phyloP scores from a whole-genome alignment of 1,284 basidiomycete genomes.

The Ganoderma meredithae region DNA sequence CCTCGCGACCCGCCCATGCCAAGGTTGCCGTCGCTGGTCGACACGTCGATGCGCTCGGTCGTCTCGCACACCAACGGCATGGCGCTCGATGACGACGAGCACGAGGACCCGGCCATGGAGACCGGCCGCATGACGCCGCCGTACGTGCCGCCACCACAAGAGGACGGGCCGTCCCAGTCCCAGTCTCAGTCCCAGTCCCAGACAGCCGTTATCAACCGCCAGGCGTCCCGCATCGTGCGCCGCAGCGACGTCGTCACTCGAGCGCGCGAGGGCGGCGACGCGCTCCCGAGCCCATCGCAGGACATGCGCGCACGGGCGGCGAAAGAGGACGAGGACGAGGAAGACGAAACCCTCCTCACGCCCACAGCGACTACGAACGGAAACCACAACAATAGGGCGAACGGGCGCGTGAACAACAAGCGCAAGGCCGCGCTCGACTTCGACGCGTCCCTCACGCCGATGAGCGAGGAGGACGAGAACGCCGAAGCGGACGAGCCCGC shows the following conservation, averaged over 20 bases:
- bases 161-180: conserved; percentile 14
- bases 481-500: conserved; percentile 1
- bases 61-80: conserved; percentile 24
- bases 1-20: conserved; percentile 27
- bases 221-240: conserved; percentile 51
- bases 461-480: conserved; percentile 34
- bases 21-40: background rate
- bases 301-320: conserved; percentile 28
- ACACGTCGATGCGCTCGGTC: conserved; percentile 31
- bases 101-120: conserved; percentile 11
- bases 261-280: conserved; percentile 41
- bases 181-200: conserved; percentile 23
- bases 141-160: conserved; percentile 15
- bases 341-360: conserved; percentile 6
- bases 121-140: conserved; percentile 20
- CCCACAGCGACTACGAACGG: background rate
- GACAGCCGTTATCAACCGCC: conserved; percentile 25
- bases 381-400: conserved; percentile 17
- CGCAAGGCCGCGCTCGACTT: conserved; percentile 37
- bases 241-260: conserved; percentile 55
- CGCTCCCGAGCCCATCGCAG: conserved; percentile 29
- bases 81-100: conserved; percentile 18
- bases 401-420: conserved; percentile 32
- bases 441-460: conserved; percentile 35
- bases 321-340: conserved; percentile 13